phyloP scores from a whole-genome alignment of 176 grass and related monocot species.

The Ensete glaucum region DNA sequence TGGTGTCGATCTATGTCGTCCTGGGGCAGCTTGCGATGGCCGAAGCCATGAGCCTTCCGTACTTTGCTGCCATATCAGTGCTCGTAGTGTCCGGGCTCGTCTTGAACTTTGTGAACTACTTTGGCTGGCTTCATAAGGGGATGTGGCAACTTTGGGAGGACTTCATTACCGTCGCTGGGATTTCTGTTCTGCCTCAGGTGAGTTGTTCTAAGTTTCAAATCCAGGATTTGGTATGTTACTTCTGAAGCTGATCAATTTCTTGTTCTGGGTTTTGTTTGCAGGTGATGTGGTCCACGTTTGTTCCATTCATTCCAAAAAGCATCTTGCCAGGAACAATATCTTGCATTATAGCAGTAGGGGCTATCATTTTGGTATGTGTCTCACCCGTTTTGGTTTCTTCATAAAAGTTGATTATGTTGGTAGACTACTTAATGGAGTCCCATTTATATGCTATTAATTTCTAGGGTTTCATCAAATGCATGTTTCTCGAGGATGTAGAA shows the following conservation, averaged over 20 bases:
- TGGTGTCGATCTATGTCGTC: conserved; percentile 72
- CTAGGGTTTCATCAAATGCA: not conserved
- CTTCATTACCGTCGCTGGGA: conserved; percentile 72
- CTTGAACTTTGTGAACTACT: conserved; percentile 82
- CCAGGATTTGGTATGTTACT: not conserved
- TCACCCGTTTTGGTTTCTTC: not conserved
- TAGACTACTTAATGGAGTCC: not conserved
- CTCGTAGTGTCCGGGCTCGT: conserved; percentile 58
- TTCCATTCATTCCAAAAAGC: conserved; percentile 80
- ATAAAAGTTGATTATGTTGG: not conserved
- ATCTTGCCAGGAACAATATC: conserved; percentile 67
- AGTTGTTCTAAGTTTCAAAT: not conserved
- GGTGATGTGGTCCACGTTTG: conserved; percentile 99
- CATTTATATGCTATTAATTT: not conserved
- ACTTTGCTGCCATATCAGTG: conserved; percentile 45
- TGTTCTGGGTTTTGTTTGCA: conserved; percentile 16
- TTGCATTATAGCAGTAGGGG: conserved; percentile 42
- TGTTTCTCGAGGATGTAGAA: not conserved
- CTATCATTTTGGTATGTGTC: conserved; percentile 53
- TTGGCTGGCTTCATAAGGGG: conserved; percentile 44
- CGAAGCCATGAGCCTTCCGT: conserved; percentile 65
- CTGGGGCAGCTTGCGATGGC: conserved; percentile 76
- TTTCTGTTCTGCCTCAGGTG: conserved; percentile 88
- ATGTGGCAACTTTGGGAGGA: conserved; percentile 86
- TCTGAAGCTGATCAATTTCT: not conserved